Conservation (phyloP, 2,329 filamentous ascomycete genomes). For the Onygenales sp. region DNA sequence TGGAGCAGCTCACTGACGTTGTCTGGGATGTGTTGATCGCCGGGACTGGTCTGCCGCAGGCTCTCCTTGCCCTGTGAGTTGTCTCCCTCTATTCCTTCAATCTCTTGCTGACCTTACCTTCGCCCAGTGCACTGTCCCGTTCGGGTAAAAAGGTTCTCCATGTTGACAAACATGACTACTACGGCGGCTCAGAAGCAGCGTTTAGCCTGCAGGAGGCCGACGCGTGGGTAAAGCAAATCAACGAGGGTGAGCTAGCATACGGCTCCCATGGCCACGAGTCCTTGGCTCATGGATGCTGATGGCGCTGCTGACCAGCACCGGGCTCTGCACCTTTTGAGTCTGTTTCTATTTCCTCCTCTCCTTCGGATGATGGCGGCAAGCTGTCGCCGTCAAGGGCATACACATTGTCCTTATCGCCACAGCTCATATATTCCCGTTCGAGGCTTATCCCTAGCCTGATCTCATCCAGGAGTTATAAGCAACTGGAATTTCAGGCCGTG, state of each 20-base stretch:
- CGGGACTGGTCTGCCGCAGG: slow-evolving; percentile 69
- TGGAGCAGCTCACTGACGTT: slow-evolving; percentile 67
- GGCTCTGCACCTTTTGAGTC: slow-evolving; percentile 29
- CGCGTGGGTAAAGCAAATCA: slow-evolving; percentile 53
- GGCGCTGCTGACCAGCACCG: slow-evolving; percentile 20
- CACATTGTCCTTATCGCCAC: slow-evolving; percentile 72
- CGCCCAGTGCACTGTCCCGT: slow-evolving; percentile 74
- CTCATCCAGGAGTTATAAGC: slow-evolving; percentile 78
- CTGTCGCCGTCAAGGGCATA: slow-evolving; percentile 60
- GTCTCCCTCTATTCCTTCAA: slow-evolving; percentile 25
- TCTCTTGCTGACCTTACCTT: slow-evolving; percentile 51
- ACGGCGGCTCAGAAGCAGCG: slow-evolving; percentile 77
- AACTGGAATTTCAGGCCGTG: slow-evolving; percentile 88
- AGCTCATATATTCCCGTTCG: slow-evolving; percentile 77
- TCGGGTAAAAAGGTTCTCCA: slow-evolving; percentile 88
- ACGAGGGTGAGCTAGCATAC: slow-evolving; percentile 23
- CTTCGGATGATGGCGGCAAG: slow-evolving; percentile 11
- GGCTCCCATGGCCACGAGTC: slow-evolving; percentile 3
- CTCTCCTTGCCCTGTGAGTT: slow-evolving; percentile 65
- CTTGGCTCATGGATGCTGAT: slow-evolving; percentile 16
- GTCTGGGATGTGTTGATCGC: slow-evolving; percentile 72
- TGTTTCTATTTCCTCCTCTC: slow-evolving; percentile 22
- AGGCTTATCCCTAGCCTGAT: slow-evolving; percentile 69
- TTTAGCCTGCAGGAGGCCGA: slow-evolving; percentile 75
- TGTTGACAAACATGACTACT: slow-evolving; percentile 77